These are phyloP conservation scores for Silene vulgaris DNA, from an alignment of 179 eudicot species.

Conservation along the genomic window DNA sequence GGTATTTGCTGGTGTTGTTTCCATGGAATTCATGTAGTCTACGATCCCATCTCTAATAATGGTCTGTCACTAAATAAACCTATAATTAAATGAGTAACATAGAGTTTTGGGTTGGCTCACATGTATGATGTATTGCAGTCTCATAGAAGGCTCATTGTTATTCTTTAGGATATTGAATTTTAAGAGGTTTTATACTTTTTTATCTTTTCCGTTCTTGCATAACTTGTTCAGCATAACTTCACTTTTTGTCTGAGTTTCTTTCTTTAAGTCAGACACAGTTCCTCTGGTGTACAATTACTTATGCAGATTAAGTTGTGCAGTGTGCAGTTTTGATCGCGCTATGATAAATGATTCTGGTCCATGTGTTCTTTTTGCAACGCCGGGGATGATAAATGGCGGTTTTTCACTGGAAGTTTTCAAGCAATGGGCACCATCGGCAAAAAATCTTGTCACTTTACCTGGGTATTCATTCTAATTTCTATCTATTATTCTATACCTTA, in stretches of 20 bases:
- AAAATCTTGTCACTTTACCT: slow-evolving; percentile 75
- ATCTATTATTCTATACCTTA: not conserved
- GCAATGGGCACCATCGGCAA: slow-evolving; percentile 88
- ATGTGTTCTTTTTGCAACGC: slow-evolving; percentile 96
- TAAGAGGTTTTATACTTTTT: not conserved
- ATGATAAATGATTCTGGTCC: slow-evolving; percentile 81
- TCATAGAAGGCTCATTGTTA: too few relatives aligned
- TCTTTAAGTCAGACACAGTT: too few relatives aligned
- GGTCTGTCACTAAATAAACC: not conserved
- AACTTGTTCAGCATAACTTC: not conserved
- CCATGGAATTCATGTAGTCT: too few relatives aligned
- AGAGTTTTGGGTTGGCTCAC: too few relatives aligned
- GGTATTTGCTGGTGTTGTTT: too few relatives aligned
- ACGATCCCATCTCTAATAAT: not conserved
- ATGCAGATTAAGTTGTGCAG: slow-evolving; percentile 34
- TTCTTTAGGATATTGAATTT: not conserved
- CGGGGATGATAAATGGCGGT: slow-evolving; percentile 88
- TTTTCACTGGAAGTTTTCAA: slow-evolving; percentile 91
- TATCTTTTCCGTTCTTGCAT: not conserved
- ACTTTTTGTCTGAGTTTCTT: not conserved
- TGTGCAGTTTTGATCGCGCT: slow-evolving; percentile 70
- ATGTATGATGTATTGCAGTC: too few relatives aligned
- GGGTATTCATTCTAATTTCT: slow-evolving; percentile 45
- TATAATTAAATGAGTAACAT: too few relatives aligned
- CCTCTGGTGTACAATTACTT: not conserved